Base-by-base conservation (phyloP, 257 asterid species). In the Solanum appendiculatum region DNA sequence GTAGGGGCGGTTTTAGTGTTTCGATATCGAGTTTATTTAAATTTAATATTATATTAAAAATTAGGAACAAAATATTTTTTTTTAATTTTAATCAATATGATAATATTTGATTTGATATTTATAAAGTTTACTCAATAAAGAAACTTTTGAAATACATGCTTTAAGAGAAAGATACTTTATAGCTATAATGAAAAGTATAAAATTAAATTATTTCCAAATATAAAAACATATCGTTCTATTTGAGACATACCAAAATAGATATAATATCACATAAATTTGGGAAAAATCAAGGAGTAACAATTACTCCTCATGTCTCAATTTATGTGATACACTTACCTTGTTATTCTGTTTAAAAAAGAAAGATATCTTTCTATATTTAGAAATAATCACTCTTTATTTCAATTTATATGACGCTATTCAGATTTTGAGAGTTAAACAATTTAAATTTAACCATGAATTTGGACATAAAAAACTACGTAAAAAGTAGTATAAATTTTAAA, bases 231-330 rank as follows among this genome's bases (percentile, higher is more conserved):
- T 64, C 0, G 5, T 64, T 11, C 34, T 25, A n/a, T 25, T 64
- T 25, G 0, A 27, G 36, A 13, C 9, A 27, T 2, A 64, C 0
- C 0, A 63, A 25, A 63, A 25, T 1, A 3, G 14, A 10, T 60
- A 1, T 9, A 60, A 23, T 11, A 4, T 60, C 2, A 60, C 2
- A 60, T 63, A 63, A 64, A 64, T 64, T 12, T 54, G 11, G 73
- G 10, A 5, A n/a, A 63, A 9, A 64, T 27, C 0, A 25, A 9
- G 12, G 12, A 56, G 64, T 6, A 20, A 20, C 25, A 54, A 54
- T 56, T 20, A 56, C 64, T 56, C 0, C 0, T 20, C 7, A 0
- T 18, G 20, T 56, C 0, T 0, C 0, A 0, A 20, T 20, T 20
- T 56, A 0, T 56, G 25, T 56, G 12, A 63, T 11, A 11, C 1